Conservation (phyloP, 768 basidiomycete genomes). For the Mycena leptocephala region DNA sequence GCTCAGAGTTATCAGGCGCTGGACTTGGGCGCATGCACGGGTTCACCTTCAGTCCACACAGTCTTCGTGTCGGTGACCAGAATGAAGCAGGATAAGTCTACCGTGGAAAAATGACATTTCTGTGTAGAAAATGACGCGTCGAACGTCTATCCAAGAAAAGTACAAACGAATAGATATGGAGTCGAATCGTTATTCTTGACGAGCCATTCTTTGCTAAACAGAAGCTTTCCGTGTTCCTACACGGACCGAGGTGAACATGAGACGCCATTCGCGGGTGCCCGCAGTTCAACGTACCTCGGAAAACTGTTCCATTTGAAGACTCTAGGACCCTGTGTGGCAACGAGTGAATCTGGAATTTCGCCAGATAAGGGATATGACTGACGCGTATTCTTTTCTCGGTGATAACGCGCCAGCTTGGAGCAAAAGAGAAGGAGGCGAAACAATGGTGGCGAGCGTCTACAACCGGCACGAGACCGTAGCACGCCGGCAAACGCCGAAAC, state of each 20-base stretch:
- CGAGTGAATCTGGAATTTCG: background rate
- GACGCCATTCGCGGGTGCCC: background rate
- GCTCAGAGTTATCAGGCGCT: conserved; percentile 17
- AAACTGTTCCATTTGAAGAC: conserved; percentile 62
- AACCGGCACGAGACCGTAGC: background rate
- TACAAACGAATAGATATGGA: conserved; percentile 82
- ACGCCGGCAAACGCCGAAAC: background rate
- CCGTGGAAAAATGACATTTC: conserved; percentile 76
- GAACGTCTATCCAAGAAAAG: conserved; percentile 21
- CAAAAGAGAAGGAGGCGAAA: conserved; percentile 9
- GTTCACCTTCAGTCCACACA: conserved; percentile 83
- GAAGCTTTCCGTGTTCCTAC: conserved; percentile 71
- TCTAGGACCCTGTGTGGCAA: conserved; percentile 12
- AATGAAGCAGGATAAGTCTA: conserved; percentile 72
- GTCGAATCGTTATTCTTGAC: conserved; percentile 77
- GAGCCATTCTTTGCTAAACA: conserved; percentile 83
- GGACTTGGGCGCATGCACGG: background rate
- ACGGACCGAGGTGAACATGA: conserved; percentile 29
- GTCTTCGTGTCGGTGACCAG: conserved; percentile 83
- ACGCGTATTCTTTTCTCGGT: conserved; percentile 25
- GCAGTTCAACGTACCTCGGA: conserved; percentile 59
- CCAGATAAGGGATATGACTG: conserved; percentile 4
- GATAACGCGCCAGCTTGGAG: conserved; percentile 16
- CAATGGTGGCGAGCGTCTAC: background rate
- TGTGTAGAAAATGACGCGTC: conserved; percentile 46